phyloP scores from a whole-genome alignment of 2,329 filamentous ascomycete genomes.

The Intubia oerlemansii region DNA sequence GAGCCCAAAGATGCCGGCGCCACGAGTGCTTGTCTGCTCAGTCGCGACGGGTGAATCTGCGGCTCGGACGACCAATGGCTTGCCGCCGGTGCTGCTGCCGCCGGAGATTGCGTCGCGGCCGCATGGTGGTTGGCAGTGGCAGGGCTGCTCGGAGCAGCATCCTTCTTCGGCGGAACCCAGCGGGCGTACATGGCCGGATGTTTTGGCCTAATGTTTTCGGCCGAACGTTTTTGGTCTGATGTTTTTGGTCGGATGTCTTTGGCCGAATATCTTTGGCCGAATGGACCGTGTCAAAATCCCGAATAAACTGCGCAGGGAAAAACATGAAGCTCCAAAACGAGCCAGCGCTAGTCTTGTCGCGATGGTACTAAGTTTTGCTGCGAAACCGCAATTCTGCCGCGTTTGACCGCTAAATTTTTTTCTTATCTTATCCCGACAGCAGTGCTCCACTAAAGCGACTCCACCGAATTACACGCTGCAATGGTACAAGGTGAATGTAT shows the following conservation, averaged over 20 bases:
- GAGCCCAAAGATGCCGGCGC: too few species aligned
- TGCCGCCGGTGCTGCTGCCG: background rate
- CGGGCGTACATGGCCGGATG: constrained; percentile 13
- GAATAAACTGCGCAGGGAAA: background rate
- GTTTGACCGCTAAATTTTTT: constrained; percentile 5
- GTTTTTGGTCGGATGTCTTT: background rate
- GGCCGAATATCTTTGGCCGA: background rate
- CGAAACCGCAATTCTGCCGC: constrained; percentile 2
- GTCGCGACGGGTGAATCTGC: background rate
- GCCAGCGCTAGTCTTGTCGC: too few species aligned
- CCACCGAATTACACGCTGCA: too few species aligned
- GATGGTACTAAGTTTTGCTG: background rate
- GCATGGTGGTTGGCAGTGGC: too few species aligned
- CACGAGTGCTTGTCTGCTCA: background rate
- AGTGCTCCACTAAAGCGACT: too few species aligned
- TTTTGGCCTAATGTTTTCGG: background rate
- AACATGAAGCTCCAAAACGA: too few species aligned
- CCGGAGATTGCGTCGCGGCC: too few species aligned
- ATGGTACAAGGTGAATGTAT: too few species aligned
- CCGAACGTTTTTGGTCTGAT: background rate
- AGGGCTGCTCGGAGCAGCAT: background rate
- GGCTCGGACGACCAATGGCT: background rate
- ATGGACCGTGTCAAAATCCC: too few species aligned
- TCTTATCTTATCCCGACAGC: constrained; percentile 6
- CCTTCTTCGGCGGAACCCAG: constrained; percentile 15